Percentiles rank a stretch among this genome's conserved stretches.
phyloP scores from a whole-genome alignment of 768 basidiomycete genomes.

The Amanita rimosa region DNA sequence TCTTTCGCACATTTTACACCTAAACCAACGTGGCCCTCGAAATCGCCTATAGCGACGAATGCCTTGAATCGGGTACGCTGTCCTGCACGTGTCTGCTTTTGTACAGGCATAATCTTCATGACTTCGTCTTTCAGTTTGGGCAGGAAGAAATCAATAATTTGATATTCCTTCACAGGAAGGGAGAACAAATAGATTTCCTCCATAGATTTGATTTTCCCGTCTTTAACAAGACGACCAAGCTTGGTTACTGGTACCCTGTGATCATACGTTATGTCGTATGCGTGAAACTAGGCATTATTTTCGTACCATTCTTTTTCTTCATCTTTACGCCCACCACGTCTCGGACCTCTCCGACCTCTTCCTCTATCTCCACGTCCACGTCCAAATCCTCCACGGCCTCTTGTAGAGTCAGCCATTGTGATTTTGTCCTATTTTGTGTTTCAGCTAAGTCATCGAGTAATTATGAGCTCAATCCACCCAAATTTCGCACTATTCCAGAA shows the following conservation, averaged over 20 bases:
- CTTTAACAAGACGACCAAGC: constrained; percentile 97
- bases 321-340: constrained; percentile 96
- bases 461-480: constrained; percentile 38
- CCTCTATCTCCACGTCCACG: constrained; percentile 90
- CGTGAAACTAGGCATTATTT: no score
- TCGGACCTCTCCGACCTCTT: constrained; percentile 79
- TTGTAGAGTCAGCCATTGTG: constrained; percentile 71
- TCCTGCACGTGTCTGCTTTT: constrained; percentile 99
- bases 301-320: constrained; percentile 98
- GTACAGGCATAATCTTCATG: constrained; percentile 99
- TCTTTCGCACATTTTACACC: constrained; percentile 99
- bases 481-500: constrained; percentile 5
- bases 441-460: constrained; percentile 27
- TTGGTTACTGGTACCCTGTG: constrained; percentile 94
- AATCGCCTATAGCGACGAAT: constrained; percentile 98
- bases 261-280: constrained; percentile 2
- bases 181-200: constrained; percentile 99
- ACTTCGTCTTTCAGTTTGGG: constrained; percentile 99
- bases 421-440: constrained; percentile 8
- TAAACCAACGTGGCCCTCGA: constrained; percentile 96
- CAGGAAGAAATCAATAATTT: constrained; percentile 99
- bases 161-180: constrained; percentile 97
- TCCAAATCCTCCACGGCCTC: constrained; percentile 67
- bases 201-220: constrained; percentile 99
- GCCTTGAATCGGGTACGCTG: constrained; percentile 99